These are phyloP conservation scores for Hericium coralloides DNA, from an alignment of 768 basidiomycete species.

Conservation along the genomic window DNA sequence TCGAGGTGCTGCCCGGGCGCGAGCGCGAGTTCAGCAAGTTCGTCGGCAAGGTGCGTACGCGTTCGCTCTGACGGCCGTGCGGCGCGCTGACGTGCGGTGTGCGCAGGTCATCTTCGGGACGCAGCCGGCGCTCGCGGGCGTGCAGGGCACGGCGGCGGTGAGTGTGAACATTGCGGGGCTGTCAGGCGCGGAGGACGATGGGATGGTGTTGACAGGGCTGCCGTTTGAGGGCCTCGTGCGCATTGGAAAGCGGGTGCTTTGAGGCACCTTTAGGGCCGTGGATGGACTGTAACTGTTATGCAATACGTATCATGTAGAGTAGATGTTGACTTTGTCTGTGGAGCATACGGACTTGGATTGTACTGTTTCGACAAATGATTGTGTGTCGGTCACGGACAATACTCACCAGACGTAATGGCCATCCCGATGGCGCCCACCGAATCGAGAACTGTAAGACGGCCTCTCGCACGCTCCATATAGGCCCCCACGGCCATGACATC, in stretches of 20 bases:
- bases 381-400: too few relatives aligned
- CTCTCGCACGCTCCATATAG: too few relatives aligned
- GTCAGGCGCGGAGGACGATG: neutral
- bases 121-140: conserved; percentile 8
- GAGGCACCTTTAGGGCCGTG: too few relatives aligned
- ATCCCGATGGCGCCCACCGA: too few relatives aligned
- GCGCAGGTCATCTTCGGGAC: conserved; percentile 5
- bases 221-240: conserved; percentile 11
- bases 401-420: too few relatives aligned
- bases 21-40: conserved; percentile 70
- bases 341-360: too few relatives aligned
- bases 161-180: conserved; percentile 9
- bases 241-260: conserved; percentile 4
- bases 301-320: too few relatives aligned
- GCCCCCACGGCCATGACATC: too few relatives aligned
- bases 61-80: neutral
- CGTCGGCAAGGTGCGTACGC: conserved; percentile 59
- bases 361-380: too few relatives aligned
- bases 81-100: neutral
- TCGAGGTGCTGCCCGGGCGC: conserved; percentile 71
- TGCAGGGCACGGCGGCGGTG: conserved; percentile 9
- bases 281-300: too few relatives aligned
- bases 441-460: too few relatives aligned
- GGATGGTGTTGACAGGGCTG: conserved; percentile 6
- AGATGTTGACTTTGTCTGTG: too few relatives aligned